Conservation (phyloP, 257 asterid genomes). For the Thymus quinquecostatus region DNA sequence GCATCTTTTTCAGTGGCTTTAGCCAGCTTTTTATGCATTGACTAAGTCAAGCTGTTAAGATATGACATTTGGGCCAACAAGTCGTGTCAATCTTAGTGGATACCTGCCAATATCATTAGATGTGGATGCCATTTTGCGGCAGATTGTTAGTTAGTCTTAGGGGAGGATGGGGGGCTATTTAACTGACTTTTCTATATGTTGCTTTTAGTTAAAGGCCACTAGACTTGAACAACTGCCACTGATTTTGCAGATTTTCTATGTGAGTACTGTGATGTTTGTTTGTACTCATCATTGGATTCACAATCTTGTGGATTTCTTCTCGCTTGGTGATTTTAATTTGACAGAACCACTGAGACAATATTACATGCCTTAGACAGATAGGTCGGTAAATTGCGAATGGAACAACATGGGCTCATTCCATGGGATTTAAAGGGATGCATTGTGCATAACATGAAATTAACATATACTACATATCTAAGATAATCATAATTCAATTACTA, state of each 20-base stretch:
- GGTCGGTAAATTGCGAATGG: not conserved
- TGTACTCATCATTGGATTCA: too few relatives aligned
- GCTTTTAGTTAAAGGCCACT: constrained; percentile 8
- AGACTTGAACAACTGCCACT: constrained; percentile 3
- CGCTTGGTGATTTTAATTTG: not conserved
- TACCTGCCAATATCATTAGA: constrained; percentile 14
- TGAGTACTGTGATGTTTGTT: not conserved
- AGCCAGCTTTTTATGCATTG: not conserved
- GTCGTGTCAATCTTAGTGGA: constrained; percentile 10
- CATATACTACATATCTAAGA: not conserved
- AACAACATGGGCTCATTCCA: not conserved
- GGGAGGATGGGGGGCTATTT: not conserved
- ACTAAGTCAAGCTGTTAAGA: constrained; percentile 1
- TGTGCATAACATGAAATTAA: not conserved
- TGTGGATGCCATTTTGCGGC: not conserved
- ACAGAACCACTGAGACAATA: constrained; percentile 1
- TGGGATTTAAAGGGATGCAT: not conserved
- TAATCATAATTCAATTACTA: not conserved
- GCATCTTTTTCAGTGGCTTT: constrained; percentile 3
- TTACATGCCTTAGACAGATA: not conserved
- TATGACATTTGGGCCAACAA: constrained; percentile 19
- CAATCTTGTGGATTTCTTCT: not conserved
- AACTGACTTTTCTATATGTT: constrained; percentile 15
- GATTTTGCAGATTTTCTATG: not conserved
- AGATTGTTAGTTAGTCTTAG: too few relatives aligned